These are phyloP conservation scores for Camellia oleifera DNA, from an alignment of 179 eudicot species.

Conservation along the genomic window DNA sequence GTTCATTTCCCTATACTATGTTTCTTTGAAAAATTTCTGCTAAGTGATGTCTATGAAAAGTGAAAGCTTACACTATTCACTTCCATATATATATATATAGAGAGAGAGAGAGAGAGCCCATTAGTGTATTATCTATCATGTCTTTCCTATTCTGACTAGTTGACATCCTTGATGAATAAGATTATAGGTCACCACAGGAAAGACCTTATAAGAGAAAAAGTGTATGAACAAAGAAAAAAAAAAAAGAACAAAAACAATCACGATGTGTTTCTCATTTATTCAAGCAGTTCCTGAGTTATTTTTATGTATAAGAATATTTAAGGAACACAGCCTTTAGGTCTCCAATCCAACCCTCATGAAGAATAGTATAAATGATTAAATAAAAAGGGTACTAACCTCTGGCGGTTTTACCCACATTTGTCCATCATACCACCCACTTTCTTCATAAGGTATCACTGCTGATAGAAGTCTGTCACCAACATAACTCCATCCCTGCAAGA, in stretches of 20 bases:
- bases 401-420: conserved; percentile 99
- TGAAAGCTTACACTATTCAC: background rate
- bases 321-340: background rate
- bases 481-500: conserved; percentile 87
- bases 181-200: background rate
- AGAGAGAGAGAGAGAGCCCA: too few species aligned
- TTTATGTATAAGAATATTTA: background rate
- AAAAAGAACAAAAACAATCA: background rate
- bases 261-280: background rate
- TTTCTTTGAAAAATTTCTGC: background rate
- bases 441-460: conserved; percentile 96
- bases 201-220: background rate
- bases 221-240: background rate
- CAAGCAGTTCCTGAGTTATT: background rate
- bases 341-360: background rate
- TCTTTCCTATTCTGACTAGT: background rate
- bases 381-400: conserved; percentile 51
- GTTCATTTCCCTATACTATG: too few species aligned
- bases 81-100: background rate
- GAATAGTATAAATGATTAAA: background rate
- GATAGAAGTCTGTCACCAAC: conserved; percentile 93
- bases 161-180: background rate
- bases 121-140: background rate
- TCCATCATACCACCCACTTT: conserved; percentile 98
- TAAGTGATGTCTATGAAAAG: background rate